These are phyloP conservation scores for Lactifluus hygrophoroides DNA, from an alignment of 768 basidiomycete species.

Conservation along the genomic window DNA sequence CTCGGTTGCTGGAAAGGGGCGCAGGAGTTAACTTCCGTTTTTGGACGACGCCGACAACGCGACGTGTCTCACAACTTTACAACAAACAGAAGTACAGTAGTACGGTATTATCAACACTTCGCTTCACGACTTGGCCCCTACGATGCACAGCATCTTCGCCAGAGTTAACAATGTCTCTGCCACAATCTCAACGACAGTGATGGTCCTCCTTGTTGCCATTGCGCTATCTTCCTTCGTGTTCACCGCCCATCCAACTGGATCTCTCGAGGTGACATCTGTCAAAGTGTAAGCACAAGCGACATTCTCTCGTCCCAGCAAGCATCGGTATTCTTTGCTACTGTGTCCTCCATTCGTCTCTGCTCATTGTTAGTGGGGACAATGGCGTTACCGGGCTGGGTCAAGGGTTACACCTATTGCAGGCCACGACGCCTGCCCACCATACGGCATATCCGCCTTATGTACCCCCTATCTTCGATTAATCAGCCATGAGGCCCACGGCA, in stretches of 20 bases:
- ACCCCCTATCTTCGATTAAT: not conserved
- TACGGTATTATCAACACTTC: no score
- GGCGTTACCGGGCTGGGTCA: not conserved
- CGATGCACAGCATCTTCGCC: constrained; percentile 64
- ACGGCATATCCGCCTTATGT: not conserved
- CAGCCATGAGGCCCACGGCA: not conserved
- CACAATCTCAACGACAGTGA: constrained; percentile 64
- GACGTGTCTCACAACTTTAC: constrained; percentile 13
- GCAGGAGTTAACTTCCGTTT: constrained; percentile 4
- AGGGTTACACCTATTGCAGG: not conserved
- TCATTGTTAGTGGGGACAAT: not conserved
- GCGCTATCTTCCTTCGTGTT: constrained; percentile 68
- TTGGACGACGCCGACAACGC: not conserved
- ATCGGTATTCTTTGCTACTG: not conserved
- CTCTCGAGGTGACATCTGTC: constrained; percentile 50
- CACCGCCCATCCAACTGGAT: constrained; percentile 47
- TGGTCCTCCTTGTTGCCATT: constrained; percentile 61
- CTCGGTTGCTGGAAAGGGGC: no score
- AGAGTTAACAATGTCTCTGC: constrained; percentile 69
- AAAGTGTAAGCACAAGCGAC: constrained; percentile 54
- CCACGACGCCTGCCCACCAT: not conserved
- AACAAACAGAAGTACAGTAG: no score
- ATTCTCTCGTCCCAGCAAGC: no score
- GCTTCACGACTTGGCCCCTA: not conserved
- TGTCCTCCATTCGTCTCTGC: not conserved